Percentiles rank a stretch among this genome's conserved stretches.
phyloP scores from a whole-genome alignment of 176 grass and related monocot species.

The Panicum miliaceum region DNA sequence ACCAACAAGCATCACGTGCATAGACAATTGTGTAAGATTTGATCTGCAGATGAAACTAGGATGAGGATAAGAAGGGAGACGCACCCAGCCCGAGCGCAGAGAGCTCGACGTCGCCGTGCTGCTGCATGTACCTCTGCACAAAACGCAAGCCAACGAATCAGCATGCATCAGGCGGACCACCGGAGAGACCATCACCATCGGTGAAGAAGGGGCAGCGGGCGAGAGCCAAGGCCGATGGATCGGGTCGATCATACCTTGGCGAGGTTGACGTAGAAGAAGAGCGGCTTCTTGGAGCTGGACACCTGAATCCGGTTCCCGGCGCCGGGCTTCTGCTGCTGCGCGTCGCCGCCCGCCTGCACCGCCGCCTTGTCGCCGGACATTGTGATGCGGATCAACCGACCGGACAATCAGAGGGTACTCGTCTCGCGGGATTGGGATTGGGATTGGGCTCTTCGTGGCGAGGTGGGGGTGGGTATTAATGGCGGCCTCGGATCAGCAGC shows the following conservation, averaged over 20 bases:
- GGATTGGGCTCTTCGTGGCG: conserved; percentile 18
- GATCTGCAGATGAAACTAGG: background rate
- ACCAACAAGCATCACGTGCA: background rate
- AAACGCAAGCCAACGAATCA: background rate
- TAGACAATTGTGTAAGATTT: background rate
- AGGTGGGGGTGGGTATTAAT: conserved; percentile 21
- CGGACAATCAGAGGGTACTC: background rate
- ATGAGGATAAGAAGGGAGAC: background rate
- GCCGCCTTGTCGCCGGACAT: conserved; percentile 24
- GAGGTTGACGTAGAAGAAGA: conserved; percentile 93
- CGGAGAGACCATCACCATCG: background rate
- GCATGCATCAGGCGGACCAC: background rate
- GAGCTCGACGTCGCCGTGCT: conserved; percentile 75
- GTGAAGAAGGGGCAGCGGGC: background rate
- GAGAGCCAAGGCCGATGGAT: background rate
- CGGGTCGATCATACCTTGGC: conserved; percentile 54
- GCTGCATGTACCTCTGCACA: conserved; percentile 82
- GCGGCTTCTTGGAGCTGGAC: conserved; percentile 78
- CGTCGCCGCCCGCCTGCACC: conserved; percentile 1
- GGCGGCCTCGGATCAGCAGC: background rate
- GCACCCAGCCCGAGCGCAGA: conserved; percentile 89
- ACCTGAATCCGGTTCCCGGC: conserved; percentile 79
- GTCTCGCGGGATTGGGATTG: background rate
- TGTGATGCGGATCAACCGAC: background rate
- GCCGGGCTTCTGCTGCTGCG: conserved; percentile 27